A percentile compares a stretch with the other conserved stretches of the same genome.
Evolutionary conservation across 2,329 filamentous ascomycete species (phyloP).

Genomic region (Elsinoe fawcettii): DNA sequence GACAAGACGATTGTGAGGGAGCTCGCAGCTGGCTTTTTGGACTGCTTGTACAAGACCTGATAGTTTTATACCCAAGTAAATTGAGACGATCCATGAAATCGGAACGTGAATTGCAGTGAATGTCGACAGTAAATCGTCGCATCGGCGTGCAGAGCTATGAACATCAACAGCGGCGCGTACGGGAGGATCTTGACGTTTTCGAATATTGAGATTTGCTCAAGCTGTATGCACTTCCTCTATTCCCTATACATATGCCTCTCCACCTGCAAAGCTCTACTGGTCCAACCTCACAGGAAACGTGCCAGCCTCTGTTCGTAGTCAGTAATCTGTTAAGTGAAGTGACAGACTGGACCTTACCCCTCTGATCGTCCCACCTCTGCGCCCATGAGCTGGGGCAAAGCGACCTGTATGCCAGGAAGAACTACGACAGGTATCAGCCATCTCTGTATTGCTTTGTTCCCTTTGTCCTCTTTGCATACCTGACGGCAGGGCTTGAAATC

Average conservation of each 20-base stretch:
- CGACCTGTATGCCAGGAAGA: slow-evolving; percentile 92
- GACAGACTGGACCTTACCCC: slow-evolving; percentile 54
- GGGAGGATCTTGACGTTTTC: not conserved
- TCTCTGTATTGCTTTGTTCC: not conserved
- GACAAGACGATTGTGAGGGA: slow-evolving; percentile 94
- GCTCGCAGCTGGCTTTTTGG: slow-evolving; percentile 81
- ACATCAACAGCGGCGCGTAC: too few species aligned
- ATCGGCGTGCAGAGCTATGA: too few species aligned
- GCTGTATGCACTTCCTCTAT: not conserved
- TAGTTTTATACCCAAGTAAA: slow-evolving; percentile 5
- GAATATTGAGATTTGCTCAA: not conserved
- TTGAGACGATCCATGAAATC: not conserved
- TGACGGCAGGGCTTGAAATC: slow-evolving; percentile 95
- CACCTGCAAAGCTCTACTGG: slow-evolving; percentile 28
- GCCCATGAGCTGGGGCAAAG: slow-evolving; percentile 95
- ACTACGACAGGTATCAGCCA: slow-evolving; percentile 48
- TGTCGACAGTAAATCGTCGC: too few species aligned
- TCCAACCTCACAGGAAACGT: slow-evolving; percentile 49
- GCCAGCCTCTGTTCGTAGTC: slow-evolving; percentile 40
- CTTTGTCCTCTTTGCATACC: slow-evolving; percentile 46
- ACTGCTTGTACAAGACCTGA: slow-evolving; percentile 82
- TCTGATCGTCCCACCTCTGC: slow-evolving; percentile 92
- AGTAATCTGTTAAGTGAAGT: not conserved
- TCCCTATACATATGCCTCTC: not conserved
- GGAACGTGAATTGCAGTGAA: too few species aligned